Conservation (phyloP, 2,329 filamentous ascomycete genomes). For the Calonectria henricotiae region DNA sequence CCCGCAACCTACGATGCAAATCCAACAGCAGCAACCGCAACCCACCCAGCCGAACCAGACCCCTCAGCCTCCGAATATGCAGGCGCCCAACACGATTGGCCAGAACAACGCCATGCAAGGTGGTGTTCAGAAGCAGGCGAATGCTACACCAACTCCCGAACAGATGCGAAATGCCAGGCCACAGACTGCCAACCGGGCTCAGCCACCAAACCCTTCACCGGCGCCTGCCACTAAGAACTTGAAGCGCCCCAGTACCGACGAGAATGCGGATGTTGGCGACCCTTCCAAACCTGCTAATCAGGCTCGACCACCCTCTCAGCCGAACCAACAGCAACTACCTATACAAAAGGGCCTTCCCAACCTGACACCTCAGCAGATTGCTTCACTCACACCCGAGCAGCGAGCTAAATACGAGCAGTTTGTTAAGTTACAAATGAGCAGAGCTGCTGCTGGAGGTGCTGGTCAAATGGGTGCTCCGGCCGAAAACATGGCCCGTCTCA, state of each 20-base stretch:
- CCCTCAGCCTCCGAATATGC: constrained; percentile 60
- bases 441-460: constrained; percentile 41
- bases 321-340: constrained; percentile 44
- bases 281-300: constrained; percentile 44
- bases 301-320: constrained; percentile 50
- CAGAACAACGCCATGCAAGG: constrained; percentile 58
- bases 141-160: constrained; percentile 50
- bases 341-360: constrained; percentile 45
- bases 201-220: constrained; percentile 59
- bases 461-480: constrained; percentile 42
- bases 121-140: constrained; percentile 54
- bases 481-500: constrained; percentile 56
- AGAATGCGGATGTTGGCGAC: constrained; percentile 56
- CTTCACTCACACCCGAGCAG: constrained; percentile 64
- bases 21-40: constrained; percentile 63
- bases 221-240: constrained; percentile 63
- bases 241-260: constrained; percentile 69
- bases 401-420: constrained; percentile 63
- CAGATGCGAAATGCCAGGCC: constrained; percentile 49
- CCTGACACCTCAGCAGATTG: constrained; percentile 58
- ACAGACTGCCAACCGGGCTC: constrained; percentile 56
- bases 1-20: constrained; percentile 69
- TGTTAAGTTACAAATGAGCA: constrained; percentile 54
- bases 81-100: constrained; percentile 62
- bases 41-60: constrained; percentile 59